Evolutionary conservation across 2,329 filamentous ascomycete species (phyloP).

Genomic region (Phoma herbarum): DNA sequence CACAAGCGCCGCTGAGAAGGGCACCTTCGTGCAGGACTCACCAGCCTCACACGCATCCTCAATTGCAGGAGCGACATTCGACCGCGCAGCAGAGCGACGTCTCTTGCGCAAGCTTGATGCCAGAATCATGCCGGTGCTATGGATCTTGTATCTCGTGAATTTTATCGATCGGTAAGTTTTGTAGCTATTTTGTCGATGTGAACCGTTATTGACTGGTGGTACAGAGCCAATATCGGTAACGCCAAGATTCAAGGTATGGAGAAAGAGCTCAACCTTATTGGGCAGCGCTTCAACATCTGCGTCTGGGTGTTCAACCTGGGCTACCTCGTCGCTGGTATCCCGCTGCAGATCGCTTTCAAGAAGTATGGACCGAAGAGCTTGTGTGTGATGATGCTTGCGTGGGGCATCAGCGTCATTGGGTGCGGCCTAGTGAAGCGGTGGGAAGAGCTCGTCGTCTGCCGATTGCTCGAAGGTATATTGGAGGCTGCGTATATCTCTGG

Average conservation of each 20-base stretch:
- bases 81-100: constrained; percentile 36
- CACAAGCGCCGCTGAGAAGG: constrained; percentile 22
- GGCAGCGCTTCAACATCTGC: constrained; percentile 50
- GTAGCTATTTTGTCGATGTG: not conserved
- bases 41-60: constrained; percentile 19
- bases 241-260: constrained; percentile 51
- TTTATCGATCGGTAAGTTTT: constrained; percentile 42
- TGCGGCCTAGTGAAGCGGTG: constrained; percentile 42
- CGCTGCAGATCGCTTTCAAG: constrained; percentile 47
- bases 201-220: not conserved
- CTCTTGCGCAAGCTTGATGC: constrained; percentile 45
- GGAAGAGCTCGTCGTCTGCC: constrained; percentile 40
- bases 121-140: constrained; percentile 42
- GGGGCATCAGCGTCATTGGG: constrained; percentile 47
- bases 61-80: constrained; percentile 25
- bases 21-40: constrained; percentile 11
- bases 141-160: constrained; percentile 45
- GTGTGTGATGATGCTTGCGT: constrained; percentile 47
- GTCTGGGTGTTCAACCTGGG: constrained; percentile 52
- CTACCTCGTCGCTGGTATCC: constrained; percentile 49
- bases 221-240: constrained; percentile 43
- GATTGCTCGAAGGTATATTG: constrained; percentile 43
- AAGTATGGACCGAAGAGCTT: constrained; percentile 45
- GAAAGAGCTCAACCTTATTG: constrained; percentile 45
- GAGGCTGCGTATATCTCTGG: constrained; percentile 44